Base-by-base conservation (phyloP, 2,329 filamentous ascomycete species). In the Claviceps fusiformis region DNA sequence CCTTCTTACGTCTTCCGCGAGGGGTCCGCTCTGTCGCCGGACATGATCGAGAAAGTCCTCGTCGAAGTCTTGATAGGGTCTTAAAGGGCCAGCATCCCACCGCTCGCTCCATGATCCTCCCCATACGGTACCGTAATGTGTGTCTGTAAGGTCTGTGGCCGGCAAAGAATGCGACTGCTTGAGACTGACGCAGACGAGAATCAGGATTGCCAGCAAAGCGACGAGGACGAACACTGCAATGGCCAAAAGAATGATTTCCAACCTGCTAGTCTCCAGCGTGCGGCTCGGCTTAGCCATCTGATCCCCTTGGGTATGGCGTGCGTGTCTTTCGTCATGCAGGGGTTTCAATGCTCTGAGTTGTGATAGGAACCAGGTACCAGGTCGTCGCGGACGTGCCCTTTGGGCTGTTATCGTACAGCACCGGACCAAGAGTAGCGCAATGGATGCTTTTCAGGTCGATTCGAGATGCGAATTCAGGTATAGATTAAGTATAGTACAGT, bases 191-290 rank as follows among this genome's bases (percentile, higher is more conserved):
- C 63, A 64, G 48, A 66, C 57, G 47, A 66, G 63, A 44, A 71
- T 62, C 29, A 70, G 53, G n/a, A 67, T 56, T 27, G 62, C 62
- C 17, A 72, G 60, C 7, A 67, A 57, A 17, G 59, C 60, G 17
- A 70, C 67, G 31, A 71, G 62, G 17, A 67, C 46, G 41, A 72
- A 58, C 48, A 68, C 63, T 13, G 62, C 64, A 15, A 63, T 55
- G 13, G 69, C 67, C 31, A 72, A 58, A 31, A 70, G 58, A 43
- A 66, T 52, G 48, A 71, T 68, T 58, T 71, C 68, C 41, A 68
- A 55, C 47, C 63, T 62, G 54, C 59, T 64, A 39, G 63, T 58
- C n/a, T 68, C 64, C 46, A 65, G 45, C 39, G 62, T 60, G 35
- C 57, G 61, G 29, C 57, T 55, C 47, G 53, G 37, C 50, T 64